Percentiles rank a stretch among this genome's conserved stretches.
These are phyloP conservation scores for Cynanchum wilfordii DNA, from an alignment of 257 asterid genomes.

Conservation along the genomic window DNA sequence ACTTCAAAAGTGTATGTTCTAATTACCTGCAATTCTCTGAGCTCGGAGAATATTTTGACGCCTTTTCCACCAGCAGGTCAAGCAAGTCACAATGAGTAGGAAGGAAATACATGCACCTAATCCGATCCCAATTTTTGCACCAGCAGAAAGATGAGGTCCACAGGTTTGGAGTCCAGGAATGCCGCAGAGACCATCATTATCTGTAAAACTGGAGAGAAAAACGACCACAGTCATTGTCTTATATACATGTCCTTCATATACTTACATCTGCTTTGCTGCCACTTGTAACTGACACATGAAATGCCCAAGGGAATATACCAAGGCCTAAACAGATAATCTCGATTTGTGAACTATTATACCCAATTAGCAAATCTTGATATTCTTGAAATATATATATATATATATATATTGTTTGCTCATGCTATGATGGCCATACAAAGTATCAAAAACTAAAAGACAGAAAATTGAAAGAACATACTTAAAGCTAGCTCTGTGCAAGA, in stretches of 20 bases:
- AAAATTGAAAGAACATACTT: slow-evolving; percentile 28
- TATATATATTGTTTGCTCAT: no score
- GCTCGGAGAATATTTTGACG: slow-evolving; percentile 85
- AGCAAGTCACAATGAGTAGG: slow-evolving; percentile 58
- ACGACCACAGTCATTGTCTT: no score
- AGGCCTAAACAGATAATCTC: no score
- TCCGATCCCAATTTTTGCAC: slow-evolving; percentile 73
- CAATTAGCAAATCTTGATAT: neutral
- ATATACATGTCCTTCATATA: no score
- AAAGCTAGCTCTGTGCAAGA: slow-evolving; percentile 84
- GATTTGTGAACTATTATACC: neutral
- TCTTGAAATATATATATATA: neutral
- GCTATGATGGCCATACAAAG: neutral
- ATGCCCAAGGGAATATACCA: no score
- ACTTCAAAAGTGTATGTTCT: slow-evolving; percentile 13
- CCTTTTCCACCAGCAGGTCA: slow-evolving; percentile 92
- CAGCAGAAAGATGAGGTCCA: slow-evolving; percentile 70
- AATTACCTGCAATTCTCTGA: slow-evolving; percentile 75
- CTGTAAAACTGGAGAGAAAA: slow-evolving; percentile 62
- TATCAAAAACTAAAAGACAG: slow-evolving; percentile 23
- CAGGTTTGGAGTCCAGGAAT: slow-evolving; percentile 82
- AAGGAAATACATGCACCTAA: slow-evolving; percentile 49
- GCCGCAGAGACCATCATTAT: slow-evolving; percentile 92
- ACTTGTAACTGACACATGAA: no score
- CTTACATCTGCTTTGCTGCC: no score